These are phyloP conservation scores for Tetramitus jugosus DNA, from an alignment of 208 protist genomes.

Conservation along the genomic window DNA sequence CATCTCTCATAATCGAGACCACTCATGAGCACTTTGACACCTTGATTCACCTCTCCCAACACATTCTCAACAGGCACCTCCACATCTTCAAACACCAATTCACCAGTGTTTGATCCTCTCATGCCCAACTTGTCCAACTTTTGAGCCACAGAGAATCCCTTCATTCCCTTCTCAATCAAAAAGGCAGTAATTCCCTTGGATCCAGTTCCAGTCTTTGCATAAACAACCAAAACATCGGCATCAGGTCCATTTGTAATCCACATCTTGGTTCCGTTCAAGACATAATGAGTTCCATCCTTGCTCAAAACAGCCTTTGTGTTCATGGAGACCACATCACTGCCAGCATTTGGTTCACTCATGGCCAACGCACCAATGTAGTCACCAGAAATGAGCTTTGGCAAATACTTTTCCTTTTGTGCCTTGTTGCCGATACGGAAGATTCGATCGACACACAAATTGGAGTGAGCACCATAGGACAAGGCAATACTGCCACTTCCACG, in stretches of 20 bases:
- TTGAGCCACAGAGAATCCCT: conserved; percentile 34
- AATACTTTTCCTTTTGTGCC: conserved; percentile 74
- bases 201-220: conserved; percentile 74
- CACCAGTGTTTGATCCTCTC: conserved; percentile 69
- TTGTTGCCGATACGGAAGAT: conserved; percentile 66
- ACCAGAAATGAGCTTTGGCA: conserved; percentile 77
- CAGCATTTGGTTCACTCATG: conserved; percentile 79
- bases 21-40: conserved; percentile 69
- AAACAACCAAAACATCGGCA: conserved; percentile 86
- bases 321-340: conserved; percentile 91
- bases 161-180: conserved; percentile 56
- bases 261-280: conserved; percentile 90
- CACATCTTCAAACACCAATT: conserved; percentile 53
- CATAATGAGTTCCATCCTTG: conserved; percentile 57
- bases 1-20: conserved; percentile 68
- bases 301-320: conserved; percentile 65
- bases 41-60: conserved; percentile 46
- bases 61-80: conserved; percentile 54
- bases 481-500: conserved; percentile 59
- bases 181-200: conserved; percentile 64
- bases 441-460: conserved; percentile 71
- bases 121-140: conserved; percentile 78
- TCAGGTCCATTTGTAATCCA: conserved; percentile 94
- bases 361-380: conserved; percentile 88
- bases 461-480: conserved; percentile 61